Evolutionary conservation across 2,329 filamentous ascomycete species (phyloP).

Genomic region (Fusarium stilboides): DNA sequence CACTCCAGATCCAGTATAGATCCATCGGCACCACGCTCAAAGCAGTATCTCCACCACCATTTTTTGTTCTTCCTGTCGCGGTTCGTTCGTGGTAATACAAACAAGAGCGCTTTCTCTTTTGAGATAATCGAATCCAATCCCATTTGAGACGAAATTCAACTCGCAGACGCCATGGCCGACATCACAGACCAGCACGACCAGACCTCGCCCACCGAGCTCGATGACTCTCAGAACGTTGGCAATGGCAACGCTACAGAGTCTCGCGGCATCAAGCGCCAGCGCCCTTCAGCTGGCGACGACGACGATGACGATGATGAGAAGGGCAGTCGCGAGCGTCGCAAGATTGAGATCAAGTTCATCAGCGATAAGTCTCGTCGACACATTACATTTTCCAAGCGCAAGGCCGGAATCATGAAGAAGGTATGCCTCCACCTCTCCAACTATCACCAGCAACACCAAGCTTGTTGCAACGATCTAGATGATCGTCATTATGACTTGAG

Average conservation of each 20-base stretch:
- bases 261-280: conserved; percentile 91
- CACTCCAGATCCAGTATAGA: conserved; percentile 77
- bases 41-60: conserved; percentile 74
- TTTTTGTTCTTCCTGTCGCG: conserved; percentile 61
- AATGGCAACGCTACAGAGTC: conserved; percentile 81
- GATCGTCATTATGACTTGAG: background rate
- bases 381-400: conserved; percentile 99
- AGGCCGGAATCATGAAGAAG: conserved; percentile 99
- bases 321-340: conserved; percentile 95
- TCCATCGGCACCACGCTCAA: conserved; percentile 76
- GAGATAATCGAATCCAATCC: conserved; percentile 46
- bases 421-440: conserved; percentile 66
- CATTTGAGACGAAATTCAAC: conserved; percentile 42
- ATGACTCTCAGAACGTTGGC: conserved; percentile 79
- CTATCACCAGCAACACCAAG: conserved; percentile 10
- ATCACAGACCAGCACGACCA: conserved; percentile 85
- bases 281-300: conserved; percentile 87
- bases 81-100: conserved; percentile 56
- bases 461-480: conserved; percentile 6
- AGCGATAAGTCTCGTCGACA: conserved; percentile 99
- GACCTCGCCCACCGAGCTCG: conserved; percentile 80
- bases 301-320: conserved; percentile 99
- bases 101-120: conserved; percentile 49
- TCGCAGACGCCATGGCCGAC: conserved; percentile 75
- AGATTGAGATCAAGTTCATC: conserved; percentile 99